A percentile compares a stretch with the other conserved stretches of the same genome.
phyloP scores from a whole-genome alignment of 495 filamentous ascomycete species.

The Penicillium robsamsonii region DNA sequence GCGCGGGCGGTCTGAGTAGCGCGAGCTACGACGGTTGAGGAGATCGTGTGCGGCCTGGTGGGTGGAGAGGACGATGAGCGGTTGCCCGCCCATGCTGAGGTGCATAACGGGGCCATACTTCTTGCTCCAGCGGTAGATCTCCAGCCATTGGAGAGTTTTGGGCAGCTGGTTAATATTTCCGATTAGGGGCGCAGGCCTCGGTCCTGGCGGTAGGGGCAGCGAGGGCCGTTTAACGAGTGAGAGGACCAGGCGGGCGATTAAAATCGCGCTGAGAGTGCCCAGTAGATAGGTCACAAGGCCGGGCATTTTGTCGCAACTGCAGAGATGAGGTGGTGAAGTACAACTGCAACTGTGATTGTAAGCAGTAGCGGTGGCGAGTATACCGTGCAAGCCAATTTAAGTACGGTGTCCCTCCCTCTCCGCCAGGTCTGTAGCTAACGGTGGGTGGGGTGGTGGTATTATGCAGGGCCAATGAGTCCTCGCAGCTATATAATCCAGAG shows the following conservation, averaged over 20 bases:
- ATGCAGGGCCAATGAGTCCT: neutral
- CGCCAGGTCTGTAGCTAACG: neutral
- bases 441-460: neutral
- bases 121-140: constrained; percentile 50
- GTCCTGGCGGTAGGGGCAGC: constrained; percentile 52
- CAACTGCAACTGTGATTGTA: neutral
- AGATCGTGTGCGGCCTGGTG: constrained; percentile 33
- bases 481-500: neutral
- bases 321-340: neutral
- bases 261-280: neutral
- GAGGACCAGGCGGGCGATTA: neutral
- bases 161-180: constrained; percentile 57
- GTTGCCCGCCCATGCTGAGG: constrained; percentile 26
- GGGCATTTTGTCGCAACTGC: neutral
- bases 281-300: neutral
- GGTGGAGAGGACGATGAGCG: constrained; percentile 28
- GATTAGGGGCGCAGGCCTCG: constrained; percentile 51
- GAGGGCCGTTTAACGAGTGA: neutral
- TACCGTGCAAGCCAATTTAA: neutral
- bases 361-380: neutral
- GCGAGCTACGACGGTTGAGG: constrained; percentile 21
- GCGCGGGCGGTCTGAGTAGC: constrained; percentile 19
- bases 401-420: neutral
- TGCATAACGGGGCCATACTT: constrained; percentile 42
- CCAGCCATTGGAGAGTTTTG: constrained; percentile 55